Conservation (phyloP, 257 asterid species). For the Lycium barbarum region DNA sequence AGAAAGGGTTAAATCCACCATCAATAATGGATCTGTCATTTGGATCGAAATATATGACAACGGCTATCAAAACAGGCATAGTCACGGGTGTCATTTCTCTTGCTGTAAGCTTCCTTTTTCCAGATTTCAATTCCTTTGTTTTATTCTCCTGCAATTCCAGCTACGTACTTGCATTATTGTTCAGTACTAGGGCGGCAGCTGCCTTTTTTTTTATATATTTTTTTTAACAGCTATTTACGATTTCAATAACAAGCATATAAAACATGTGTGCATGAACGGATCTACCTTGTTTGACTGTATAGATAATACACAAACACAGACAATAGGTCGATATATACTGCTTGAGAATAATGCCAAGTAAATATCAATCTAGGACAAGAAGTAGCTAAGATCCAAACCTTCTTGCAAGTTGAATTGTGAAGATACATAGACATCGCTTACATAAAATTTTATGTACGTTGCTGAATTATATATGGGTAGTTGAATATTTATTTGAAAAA, state of each 20-base stretch:
- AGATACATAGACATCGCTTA: no score
- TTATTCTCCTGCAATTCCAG: neutral
- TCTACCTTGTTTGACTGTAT: neutral
- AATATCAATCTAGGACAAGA: no score
- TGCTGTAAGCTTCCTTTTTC: constrained; percentile 61
- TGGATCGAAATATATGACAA: constrained; percentile 67
- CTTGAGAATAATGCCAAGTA: no score
- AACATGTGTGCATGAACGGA: neutral
- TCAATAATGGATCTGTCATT: constrained; percentile 87
- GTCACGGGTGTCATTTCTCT: constrained; percentile 89
- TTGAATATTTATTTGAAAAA: no score
- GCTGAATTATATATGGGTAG: no score
- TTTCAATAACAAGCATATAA: neutral
- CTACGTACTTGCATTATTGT: constrained; percentile 20
- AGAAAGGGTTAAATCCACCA: constrained; percentile 90
- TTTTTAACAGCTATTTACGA: no score
- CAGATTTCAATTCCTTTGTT: neutral
- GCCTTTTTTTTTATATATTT: no score
- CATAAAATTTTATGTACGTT: no score
- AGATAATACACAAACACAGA: no score
- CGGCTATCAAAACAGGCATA: constrained; percentile 85
- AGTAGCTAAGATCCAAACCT: no score
- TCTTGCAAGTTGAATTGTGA: no score
- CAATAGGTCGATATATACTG: no score
- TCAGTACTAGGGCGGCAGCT: neutral